A percentile compares a stretch with the other conserved stretches of the same genome.
Evolutionary conservation across 2,329 filamentous ascomycete genomes (phyloP).

Genomic region (Xylaria polymorpha): DNA sequence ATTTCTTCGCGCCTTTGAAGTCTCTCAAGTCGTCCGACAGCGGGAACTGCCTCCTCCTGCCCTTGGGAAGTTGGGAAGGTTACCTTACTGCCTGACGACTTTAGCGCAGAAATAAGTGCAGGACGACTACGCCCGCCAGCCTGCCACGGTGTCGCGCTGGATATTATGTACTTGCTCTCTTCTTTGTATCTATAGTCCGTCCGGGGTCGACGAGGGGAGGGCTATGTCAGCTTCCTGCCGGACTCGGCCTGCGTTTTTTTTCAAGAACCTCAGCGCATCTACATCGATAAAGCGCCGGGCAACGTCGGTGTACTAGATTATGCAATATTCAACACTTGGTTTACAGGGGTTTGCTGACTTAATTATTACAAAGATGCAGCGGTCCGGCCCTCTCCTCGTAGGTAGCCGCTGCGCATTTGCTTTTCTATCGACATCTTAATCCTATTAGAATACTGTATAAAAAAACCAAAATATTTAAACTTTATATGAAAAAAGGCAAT

Average conservation of each 20-base stretch:
- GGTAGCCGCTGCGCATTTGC: too few relatives aligned
- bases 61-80: constrained; percentile 28
- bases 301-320: constrained; percentile 40
- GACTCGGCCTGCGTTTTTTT: constrained; percentile 36
- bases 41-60: constrained; percentile 22
- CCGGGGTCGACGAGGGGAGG: constrained; percentile 43
- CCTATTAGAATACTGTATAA: too few relatives aligned
- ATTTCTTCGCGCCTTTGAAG: constrained; percentile 37
- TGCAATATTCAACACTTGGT: too few relatives aligned
- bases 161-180: constrained; percentile 27
- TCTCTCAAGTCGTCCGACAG: constrained; percentile 33
- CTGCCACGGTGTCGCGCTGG: constrained; percentile 22
- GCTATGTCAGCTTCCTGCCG: constrained; percentile 34
- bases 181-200: constrained; percentile 38
- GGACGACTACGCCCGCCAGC: constrained; percentile 20
- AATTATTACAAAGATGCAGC: too few relatives aligned
- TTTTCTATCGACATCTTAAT: too few relatives aligned
- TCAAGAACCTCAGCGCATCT: constrained; percentile 37
- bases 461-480: too few relatives aligned
- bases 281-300: constrained; percentile 36
- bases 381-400: too few relatives aligned
- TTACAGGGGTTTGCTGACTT: too few relatives aligned
- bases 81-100: constrained; percentile 13
- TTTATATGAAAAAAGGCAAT: background rate
- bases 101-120: constrained; percentile 22